Base-by-base conservation (phyloP, 1,284 basidiomycete genomes). In the Mycena citricolor region DNA sequence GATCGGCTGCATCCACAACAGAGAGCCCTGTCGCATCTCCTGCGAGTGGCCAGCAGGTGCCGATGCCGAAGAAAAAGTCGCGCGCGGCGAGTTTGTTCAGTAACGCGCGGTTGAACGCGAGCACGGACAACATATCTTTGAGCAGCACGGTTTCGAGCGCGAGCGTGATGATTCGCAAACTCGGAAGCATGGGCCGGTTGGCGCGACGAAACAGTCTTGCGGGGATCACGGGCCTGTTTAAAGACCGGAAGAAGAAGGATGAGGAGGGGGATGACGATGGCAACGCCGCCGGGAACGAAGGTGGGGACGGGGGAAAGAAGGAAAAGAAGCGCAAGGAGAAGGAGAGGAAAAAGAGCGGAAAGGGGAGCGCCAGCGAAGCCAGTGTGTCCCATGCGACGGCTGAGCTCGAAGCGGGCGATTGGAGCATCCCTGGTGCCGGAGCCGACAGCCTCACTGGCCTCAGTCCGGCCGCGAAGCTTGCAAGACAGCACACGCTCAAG, bases 131-230 rank as follows among this genome's bases (percentile, higher is more conserved):
- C 66, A 95, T 99, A 52, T 97, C 93, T 24, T 81, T 99, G 39
- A 90, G 88, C 23, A 95, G 91, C n/a, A 97, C 95, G 32, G 94
- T 97, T 56, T 92, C 88, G 51, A 93, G 90, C 42, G 95, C 94
- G 7, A 93, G 89, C 46, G 89, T 98, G 64, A 97, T 99, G 83
- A 95, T 99, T 58, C 83, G 95, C 57, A 98, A 97, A 70, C 83
- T 99, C 39, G 94, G 95, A 22, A 86, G 86, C 42, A 85, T 97
- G 64, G 92, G 93, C 34, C 92, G 90, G 67, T 75, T 97, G n/a
- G 91, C 92, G 5, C 73, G 92, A 43, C 77, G 92, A 32, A 94
- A 94, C 63, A 91, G 89, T 39, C 71, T 97, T 39, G 90, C 90
- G 47, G 90, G 92, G 31, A 92, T 97, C 60, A 94, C 92, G n/a